Base-by-base conservation (phyloP, 495 filamentous ascomycete species). In the Cercophora sp. region DNA sequence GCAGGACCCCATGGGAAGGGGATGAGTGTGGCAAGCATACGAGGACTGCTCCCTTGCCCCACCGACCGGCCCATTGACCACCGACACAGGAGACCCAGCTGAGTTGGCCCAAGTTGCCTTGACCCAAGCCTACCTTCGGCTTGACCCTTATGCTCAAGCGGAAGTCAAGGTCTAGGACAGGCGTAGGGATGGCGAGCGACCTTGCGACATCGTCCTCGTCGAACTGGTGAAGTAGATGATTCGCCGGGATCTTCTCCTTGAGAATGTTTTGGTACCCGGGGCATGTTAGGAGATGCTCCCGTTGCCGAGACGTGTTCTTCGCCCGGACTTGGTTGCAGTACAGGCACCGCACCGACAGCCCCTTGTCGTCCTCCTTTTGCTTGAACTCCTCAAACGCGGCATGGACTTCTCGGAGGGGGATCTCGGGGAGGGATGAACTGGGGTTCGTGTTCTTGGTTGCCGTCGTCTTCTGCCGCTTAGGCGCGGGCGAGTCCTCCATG, bases 251-350 rank as follows among this genome's bases (percentile, higher is more conserved):
- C 52, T 57, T 61, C 8, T 65, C 62, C 42, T 59, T 60, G 32
- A 67, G 51, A 18, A 59, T 37, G 20, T 25, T 13, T 35, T 63
- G 62, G 35, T 63, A 67, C 2, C 53, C 62, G 16, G 55, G 29
- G 41, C 64, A 67, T 2, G 24, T 18, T 51, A 63, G 35, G 15
- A 67, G 44, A 29, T 67, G 64, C 32, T 67, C 64, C 8, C 64
- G 52, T 53, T 67, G 64, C 23, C 64, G 44, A 4, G 64, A 67
- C 8, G 62, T 67, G 41, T 67, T 67, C 48, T 67, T 67, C 1
- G 64, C 64, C 0, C 64, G 59, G 15, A 58, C 48, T 35, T 67
- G 56, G 40, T 44, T 43, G 57, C 64, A 67, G 44, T 61, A 59
- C 1, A 29, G 51, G 48, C 64, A 67, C 0, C 56, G 26, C 8